Percentiles rank a stretch among this genome's conserved stretches.
phyloP scores from a whole-genome alignment of 2,329 filamentous ascomycete genomes.

The Dactylonectria macrodidyma region DNA sequence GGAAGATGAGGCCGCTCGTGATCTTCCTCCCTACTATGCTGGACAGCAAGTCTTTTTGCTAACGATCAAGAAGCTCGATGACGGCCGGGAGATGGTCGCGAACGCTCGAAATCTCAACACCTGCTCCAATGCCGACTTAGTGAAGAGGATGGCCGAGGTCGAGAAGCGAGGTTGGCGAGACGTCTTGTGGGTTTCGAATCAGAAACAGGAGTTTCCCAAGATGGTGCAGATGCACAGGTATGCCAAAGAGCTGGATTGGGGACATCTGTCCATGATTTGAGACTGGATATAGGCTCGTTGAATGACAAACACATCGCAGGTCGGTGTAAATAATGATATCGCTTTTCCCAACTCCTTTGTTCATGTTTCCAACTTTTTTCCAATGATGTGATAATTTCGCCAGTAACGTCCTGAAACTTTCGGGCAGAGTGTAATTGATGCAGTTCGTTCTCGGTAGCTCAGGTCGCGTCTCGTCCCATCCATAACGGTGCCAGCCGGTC shows the following conservation, averaged over 20 bases:
- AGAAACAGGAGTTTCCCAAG: conserved; percentile 30
- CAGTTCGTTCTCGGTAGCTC: conserved; percentile 2
- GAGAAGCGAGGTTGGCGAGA: conserved; percentile 43
- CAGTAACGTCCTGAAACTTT: no score
- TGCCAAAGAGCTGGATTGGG: conserved; percentile 21
- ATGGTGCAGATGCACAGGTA: neutral
- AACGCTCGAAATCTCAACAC: conserved; percentile 22
- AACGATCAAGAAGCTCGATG: conserved; percentile 5
- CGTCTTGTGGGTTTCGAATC: conserved; percentile 44
- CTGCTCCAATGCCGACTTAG: conserved; percentile 31
- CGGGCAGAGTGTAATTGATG: neutral
- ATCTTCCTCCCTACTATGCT: conserved; percentile 1
- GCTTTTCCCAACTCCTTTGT: neutral
- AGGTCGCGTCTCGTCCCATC: neutral
- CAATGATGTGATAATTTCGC: neutral
- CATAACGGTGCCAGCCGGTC: conserved; percentile 57
- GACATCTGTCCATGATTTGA: neutral
- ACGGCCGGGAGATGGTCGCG: conserved; percentile 1
- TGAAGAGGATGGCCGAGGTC: conserved; percentile 32
- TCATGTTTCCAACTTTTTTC: neutral
- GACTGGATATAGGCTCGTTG: neutral
- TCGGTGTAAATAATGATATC: neutral
- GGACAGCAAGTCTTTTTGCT: conserved; percentile 14
- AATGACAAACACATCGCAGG: neutral
- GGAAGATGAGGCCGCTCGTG: neutral